Conservation (phyloP, 768 basidiomycete species). For the Psilocybe azurescens region DNA sequence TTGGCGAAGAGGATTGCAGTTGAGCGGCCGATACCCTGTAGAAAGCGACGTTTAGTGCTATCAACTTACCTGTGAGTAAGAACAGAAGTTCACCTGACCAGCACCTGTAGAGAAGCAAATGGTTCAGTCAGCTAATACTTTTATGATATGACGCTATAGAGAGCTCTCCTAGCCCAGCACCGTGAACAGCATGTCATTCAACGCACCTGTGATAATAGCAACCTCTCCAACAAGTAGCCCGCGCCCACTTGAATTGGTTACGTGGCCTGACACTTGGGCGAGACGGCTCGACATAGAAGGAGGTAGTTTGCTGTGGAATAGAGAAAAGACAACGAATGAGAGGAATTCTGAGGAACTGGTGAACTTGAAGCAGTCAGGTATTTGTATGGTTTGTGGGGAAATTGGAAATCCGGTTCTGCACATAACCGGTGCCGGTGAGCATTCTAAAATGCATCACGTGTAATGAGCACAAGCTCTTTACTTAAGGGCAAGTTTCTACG, state of each 20-base stretch:
- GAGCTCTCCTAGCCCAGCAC: too few species aligned
- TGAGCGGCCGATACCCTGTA: conserved; percentile 79
- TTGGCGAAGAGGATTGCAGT: conserved; percentile 79
- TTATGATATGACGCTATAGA: too few species aligned
- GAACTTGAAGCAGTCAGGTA: neutral
- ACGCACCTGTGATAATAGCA: conserved; percentile 81
- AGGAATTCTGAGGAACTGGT: neutral
- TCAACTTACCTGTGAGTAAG: too few species aligned
- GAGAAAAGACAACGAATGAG: conserved; percentile 1
- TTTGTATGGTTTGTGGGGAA: neutral
- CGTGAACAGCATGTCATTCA: neutral
- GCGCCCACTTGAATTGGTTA: conserved; percentile 55
- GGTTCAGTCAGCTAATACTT: too few species aligned
- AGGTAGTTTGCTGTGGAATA: conserved; percentile 1
- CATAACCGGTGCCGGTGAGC: neutral
- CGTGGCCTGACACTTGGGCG: conserved; percentile 72
- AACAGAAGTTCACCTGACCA: conserved; percentile 59
- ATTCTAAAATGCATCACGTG: too few species aligned
- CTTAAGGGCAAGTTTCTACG: too few species aligned
- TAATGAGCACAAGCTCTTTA: too few species aligned
- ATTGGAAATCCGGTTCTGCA: neutral
- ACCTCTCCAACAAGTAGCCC: conserved; percentile 80
- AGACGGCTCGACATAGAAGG: conserved; percentile 59
- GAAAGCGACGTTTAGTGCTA: neutral
- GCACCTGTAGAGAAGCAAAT: conserved; percentile 51